phyloP scores from a whole-genome alignment of 2,329 filamentous ascomycete genomes.

The Exophiala phaeomuriformis region DNA sequence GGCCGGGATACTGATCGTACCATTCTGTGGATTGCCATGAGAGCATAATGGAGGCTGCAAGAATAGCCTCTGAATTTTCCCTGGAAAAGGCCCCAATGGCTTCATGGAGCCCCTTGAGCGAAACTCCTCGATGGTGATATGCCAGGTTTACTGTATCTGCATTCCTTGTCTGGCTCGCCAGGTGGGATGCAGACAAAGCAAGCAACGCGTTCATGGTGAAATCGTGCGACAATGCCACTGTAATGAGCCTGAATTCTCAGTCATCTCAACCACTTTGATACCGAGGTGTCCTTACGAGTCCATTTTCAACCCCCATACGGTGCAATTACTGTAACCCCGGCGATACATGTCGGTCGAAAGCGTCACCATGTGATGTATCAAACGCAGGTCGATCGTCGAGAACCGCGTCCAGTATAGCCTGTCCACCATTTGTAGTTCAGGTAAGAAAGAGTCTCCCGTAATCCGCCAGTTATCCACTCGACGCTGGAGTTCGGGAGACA shows the following conservation, averaged over 20 bases:
- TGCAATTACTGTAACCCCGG: conserved; percentile 73
- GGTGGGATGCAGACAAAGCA: conserved; percentile 88
- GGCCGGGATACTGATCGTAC: conserved; percentile 49
- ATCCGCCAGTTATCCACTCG: conserved; percentile 75
- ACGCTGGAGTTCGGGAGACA: conserved; percentile 77
- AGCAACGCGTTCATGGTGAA: conserved; percentile 94
- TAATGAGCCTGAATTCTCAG: conserved; percentile 58
- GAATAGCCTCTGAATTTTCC: conserved; percentile 80
- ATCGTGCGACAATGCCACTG: conserved; percentile 69
- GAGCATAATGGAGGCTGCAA: conserved; percentile 83
- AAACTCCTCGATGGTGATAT: conserved; percentile 78
- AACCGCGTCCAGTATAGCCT: conserved; percentile 65
- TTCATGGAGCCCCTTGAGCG: conserved; percentile 79
- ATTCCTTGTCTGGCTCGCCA: conserved; percentile 82
- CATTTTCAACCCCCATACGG: conserved; percentile 86
- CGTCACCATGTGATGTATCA: conserved; percentile 84
- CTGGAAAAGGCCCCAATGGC: conserved; percentile 78
- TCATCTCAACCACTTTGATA: conserved; percentile 22
- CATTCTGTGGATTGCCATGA: conserved; percentile 97
- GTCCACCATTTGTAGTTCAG: conserved; percentile 68
- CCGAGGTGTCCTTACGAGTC: conserved; percentile 62
- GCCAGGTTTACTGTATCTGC: conserved; percentile 79
- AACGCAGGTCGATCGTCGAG: conserved; percentile 68
- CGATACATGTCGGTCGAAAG: conserved; percentile 75
- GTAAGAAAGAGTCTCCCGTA: conserved; percentile 79